Conservation (phyloP, 345 rosid species). For the Aquilaria sinensis region DNA sequence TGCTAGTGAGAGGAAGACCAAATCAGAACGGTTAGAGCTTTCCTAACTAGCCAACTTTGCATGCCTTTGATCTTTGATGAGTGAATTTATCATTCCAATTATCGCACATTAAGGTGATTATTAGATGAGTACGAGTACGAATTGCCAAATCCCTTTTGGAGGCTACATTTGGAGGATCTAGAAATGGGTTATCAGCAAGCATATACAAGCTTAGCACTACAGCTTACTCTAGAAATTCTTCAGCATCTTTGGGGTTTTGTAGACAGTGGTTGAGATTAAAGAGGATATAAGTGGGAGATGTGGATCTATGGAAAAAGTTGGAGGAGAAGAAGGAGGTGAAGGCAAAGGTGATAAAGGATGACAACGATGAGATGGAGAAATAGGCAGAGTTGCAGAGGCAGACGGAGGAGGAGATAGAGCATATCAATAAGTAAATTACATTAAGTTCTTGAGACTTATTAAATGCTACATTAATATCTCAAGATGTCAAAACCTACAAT, state of each 20-base stretch:
- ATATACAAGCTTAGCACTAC: constrained; percentile 47
- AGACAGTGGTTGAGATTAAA: constrained; percentile 25
- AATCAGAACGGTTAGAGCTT: constrained; percentile 44
- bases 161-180: constrained; percentile 74
- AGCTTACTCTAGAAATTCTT: constrained; percentile 20
- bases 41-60: constrained; percentile 56
- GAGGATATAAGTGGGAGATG: constrained; percentile 31
- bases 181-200: constrained; percentile 65
- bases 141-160: constrained; percentile 34
- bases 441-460: too few relatives aligned
- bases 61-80: constrained; percentile 61
- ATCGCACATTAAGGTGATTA: constrained; percentile 48
- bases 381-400: constrained; percentile 26
- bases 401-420: constrained; percentile 41
- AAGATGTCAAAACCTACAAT: too few relatives aligned
- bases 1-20: constrained; percentile 48
- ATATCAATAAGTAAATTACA: constrained; percentile 21
- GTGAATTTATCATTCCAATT: constrained; percentile 67
- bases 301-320: constrained; percentile 16
- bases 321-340: constrained; percentile 27
- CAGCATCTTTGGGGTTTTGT: constrained; percentile 17
- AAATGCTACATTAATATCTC: too few relatives aligned
- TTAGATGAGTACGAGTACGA: constrained; percentile 29
- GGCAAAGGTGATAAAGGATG: constrained; percentile 34
- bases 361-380: constrained; percentile 10